These are phyloP conservation scores for Diaporthe vexans DNA, from an alignment of 2,329 filamentous ascomycete species.

Conservation along the genomic window DNA sequence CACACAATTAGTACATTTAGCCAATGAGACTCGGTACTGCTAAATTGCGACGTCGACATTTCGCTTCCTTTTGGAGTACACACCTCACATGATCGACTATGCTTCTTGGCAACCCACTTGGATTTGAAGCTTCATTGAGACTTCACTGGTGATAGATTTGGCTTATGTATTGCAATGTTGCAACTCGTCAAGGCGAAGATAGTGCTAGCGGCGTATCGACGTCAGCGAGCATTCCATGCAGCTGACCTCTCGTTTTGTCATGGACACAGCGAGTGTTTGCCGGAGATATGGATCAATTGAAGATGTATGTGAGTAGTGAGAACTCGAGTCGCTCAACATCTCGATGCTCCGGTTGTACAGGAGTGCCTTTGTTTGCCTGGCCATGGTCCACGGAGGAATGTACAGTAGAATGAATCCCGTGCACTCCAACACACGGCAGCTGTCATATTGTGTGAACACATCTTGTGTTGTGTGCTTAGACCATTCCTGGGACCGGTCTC, in stretches of 20 bases:
- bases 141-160: not conserved
- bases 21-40: not conserved
- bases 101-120: not conserved
- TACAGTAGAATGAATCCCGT: not conserved
- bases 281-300: not conserved
- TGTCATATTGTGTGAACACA: not conserved
- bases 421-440: not conserved
- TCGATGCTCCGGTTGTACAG: not conserved
- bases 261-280: not conserved
- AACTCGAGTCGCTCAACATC: not conserved
- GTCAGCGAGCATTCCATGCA: not conserved
- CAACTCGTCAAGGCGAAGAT: not conserved
- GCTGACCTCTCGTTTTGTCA: not conserved
- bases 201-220: not conserved
- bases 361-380: not conserved
- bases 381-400: not conserved
- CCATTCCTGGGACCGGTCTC: not conserved
- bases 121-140: not conserved
- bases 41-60: not conserved
- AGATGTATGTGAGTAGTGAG: not conserved
- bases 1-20: not conserved
- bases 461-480: not conserved
- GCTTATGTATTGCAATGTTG: not conserved
- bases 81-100: not conserved
- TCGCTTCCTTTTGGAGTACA: not conserved